Evolutionary conservation across 139 green algal genomes (phyloP).

Genomic region (Nannochloris sp.): DNA sequence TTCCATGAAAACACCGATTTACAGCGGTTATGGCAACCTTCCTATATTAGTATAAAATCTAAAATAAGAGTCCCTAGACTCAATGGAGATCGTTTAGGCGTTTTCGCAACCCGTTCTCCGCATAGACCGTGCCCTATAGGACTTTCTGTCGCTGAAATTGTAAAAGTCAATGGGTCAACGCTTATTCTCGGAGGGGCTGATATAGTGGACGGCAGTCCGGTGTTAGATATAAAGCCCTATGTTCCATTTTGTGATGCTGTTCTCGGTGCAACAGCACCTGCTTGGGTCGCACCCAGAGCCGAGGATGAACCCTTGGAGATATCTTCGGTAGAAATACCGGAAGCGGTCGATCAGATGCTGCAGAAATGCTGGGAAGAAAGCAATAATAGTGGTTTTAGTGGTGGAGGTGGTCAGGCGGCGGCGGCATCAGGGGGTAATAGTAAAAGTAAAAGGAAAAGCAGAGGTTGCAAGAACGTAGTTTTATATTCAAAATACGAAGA

Average conservation of each 20-base stretch:
- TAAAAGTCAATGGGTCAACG: constrained; percentile 29
- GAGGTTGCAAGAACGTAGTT: too few species aligned
- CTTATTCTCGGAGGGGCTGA: constrained; percentile 73
- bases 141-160: constrained; percentile 62
- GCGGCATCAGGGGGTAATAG: too few species aligned
- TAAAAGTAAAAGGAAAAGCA: too few species aligned
- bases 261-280: constrained; percentile 48
- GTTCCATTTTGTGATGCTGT: constrained; percentile 78
- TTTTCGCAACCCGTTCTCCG: constrained; percentile 80
- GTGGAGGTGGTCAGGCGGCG: too few species aligned
- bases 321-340: background rate
- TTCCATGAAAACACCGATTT: constrained; percentile 91
- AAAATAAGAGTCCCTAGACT: constrained; percentile 78
- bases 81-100: constrained; percentile 67
- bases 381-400: too few species aligned
- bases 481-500: constrained; percentile 16
- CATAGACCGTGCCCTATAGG: constrained; percentile 73
- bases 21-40: constrained; percentile 16
- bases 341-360: background rate
- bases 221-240: constrained; percentile 94
- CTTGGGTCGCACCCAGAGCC: constrained; percentile 55
- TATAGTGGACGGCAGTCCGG: constrained; percentile 81
- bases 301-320: constrained; percentile 23
- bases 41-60: constrained; percentile 37
- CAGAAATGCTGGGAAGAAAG: background rate